Conservation (phyloP, 2,329 filamentous ascomycete genomes). For the Acephala macrosclerotiorum region DNA sequence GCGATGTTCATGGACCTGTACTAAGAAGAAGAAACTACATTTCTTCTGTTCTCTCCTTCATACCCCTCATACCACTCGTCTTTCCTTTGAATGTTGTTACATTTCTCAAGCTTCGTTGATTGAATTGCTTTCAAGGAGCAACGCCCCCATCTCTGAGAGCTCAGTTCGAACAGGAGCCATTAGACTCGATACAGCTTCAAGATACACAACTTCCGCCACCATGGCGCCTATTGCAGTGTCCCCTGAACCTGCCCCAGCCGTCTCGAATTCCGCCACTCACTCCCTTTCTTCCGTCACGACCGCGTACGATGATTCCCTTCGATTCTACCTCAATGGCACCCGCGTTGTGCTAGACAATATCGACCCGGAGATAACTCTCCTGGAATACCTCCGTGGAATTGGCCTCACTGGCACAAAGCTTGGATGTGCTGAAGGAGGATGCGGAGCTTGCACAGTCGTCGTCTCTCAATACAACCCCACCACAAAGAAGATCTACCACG, state of each 20-base stretch:
- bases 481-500: conserved; percentile 92
- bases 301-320: conserved; percentile 83
- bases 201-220: conserved; percentile 7
- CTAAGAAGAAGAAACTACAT: conserved; percentile 14
- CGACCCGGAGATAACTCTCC: conserved; percentile 88
- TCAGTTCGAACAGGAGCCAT: background rate
- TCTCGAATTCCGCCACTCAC: conserved; percentile 34
- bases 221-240: conserved; percentile 67
- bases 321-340: conserved; percentile 95
- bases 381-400: conserved; percentile 92
- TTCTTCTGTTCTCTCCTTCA: conserved; percentile 14
- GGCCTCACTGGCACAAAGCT: conserved; percentile 96
- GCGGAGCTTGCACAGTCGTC: conserved; percentile 95
- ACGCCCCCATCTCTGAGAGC: background rate
- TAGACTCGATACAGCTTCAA: conserved; percentile 8
- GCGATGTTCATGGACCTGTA: conserved; percentile 14
- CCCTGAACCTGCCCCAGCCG: conserved; percentile 50
- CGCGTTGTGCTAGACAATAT: conserved; percentile 84
- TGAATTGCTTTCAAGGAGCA: conserved; percentile 1
- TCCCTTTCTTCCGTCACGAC: conserved; percentile 71
- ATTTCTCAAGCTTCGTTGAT: background rate
- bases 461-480: conserved; percentile 88
- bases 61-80: background rate
- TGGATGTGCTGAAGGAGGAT: conserved; percentile 95
- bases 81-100: background rate